These are phyloP conservation scores for Tagetes patula DNA, from an alignment of 129 eudicot genomes.

Conservation along the genomic window DNA sequence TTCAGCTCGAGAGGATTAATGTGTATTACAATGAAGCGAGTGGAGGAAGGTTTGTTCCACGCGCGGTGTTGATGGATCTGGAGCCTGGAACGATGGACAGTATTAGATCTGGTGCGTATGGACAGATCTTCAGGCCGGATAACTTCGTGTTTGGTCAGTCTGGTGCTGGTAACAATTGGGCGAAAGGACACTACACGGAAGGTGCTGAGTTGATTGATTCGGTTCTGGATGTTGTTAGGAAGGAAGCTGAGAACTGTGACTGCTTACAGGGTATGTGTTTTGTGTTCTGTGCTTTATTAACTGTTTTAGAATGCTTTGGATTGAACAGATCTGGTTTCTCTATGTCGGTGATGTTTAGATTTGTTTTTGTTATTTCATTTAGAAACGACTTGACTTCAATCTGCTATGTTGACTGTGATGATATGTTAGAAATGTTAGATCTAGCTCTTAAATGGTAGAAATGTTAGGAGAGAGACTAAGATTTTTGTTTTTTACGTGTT, in stretches of 20 bases:
- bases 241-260: conserved; percentile 77
- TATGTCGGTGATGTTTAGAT: no score
- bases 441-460: no score
- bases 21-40: background rate
- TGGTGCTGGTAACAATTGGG: no score
- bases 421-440: no score
- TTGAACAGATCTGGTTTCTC: background rate
- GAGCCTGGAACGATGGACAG: conserved; percentile 80
- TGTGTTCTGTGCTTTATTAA: background rate
- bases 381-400: no score
- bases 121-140: no score
- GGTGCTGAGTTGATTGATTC: conserved; percentile 9
- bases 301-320: background rate
- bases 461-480: no score
- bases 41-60: background rate
- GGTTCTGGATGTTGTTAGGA: conserved; percentile 68
- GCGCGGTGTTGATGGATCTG: conserved; percentile 47
- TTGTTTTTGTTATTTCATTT: no score
- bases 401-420: no score
- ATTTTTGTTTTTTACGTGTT: no score
- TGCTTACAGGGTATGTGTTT: conserved; percentile 55
- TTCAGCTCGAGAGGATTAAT: background rate
- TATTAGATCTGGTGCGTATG: conserved; percentile 45
- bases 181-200: background rate
- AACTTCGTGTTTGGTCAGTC: no score